Evolutionary conservation across 331 rosid species (phyloP), one percentile per base, ranked within the genome.

Genomic region (Arachis monticola): DNA sequence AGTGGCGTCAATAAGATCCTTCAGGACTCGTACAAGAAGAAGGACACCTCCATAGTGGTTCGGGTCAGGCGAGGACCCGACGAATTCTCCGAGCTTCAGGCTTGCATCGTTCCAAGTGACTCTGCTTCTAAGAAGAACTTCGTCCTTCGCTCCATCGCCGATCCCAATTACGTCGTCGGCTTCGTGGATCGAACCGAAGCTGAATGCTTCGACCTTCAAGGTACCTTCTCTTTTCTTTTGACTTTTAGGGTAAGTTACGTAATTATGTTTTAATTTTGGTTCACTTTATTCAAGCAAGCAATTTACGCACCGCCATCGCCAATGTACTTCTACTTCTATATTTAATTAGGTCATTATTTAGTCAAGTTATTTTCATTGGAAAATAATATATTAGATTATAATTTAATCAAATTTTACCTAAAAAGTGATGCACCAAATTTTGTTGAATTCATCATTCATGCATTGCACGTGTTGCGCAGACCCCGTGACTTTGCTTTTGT

Each of bases 61-160:
- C 77, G 85, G 1, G 91, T 93, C 50, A 85, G 97, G 2, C 83
- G 93, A 0, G 97, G 93, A 2, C 76, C 80, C 4, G 86, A 91
- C 58, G 86, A 85, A 73, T 76, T 88, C 55, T 78, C 88, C 0
- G 93, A 93, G 90, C 7, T 91, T 46, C 97, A 93, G 60, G 96
- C 96, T 0, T 93, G 98, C 69, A 93, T 93, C 44, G 97, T 93
- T n/a, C 98, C 98, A 7, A 86, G 85, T 58, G 98, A 91, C 1
- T 71, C 87, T 2, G 30, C 78, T 10, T 22, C 77, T 35, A 83
- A 70, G 81, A 93, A 82, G 80, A 87, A 83, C 52, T 89, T 87
- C 64, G 91, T 93, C 27, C 85, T 93, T 1, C 67, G 97, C 1
- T 89, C 98, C 6, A 93, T 93, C 13, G 60, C 53, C 2, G 98